Base-by-base conservation (phyloP, 306 rosid genomes). In the Sindora glabra region DNA sequence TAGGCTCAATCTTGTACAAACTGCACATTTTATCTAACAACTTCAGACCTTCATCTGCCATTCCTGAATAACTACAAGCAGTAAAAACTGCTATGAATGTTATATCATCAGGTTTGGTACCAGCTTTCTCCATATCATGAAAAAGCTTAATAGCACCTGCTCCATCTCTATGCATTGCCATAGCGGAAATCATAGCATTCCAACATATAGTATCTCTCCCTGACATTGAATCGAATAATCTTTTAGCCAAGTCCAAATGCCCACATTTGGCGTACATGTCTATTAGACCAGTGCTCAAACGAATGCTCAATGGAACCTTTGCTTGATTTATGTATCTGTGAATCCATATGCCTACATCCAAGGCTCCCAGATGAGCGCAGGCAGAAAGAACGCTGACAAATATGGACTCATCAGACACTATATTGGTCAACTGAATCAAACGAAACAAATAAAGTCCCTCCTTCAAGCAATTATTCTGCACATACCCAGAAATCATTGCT, bases 211-310 rank as follows among this genome's bases (percentile, higher is more conserved):
- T 69, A 53, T 86, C 95, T 77, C 66, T 83, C 47, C 68, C 52
- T 3, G 58, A 58, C 68, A 73, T 70, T 16, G 65, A 64, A 40
- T 70, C 22, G 8, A 86, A 86, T n/a, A 86, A 8, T 55, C 64
- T 59, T 32, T 60, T 73, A 5, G 95, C 82, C 53, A 76, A 32
- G 0, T 74, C 71, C 83, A 83, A 53, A 15, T 74, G 73, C 71
- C 97, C 86, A 50, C 91, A 86, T 68, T 89, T 89, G 0, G 95
- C 89, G 58, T 86, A 86, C 95, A 86, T 86, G 71, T 83, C 97
- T 34, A 89, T 25, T 11, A 89, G 77, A 56, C 81, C 83, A 19
- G 97, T 79, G 19, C 78, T 54, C 62, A 86, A 46, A 17, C 81
- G 79, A 50, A 73, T 67, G 22, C 83, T 81, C 52, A 62, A 37